Conservation (phyloP, 495 filamentous ascomycete genomes). For the Aspergillus taichungensis region DNA sequence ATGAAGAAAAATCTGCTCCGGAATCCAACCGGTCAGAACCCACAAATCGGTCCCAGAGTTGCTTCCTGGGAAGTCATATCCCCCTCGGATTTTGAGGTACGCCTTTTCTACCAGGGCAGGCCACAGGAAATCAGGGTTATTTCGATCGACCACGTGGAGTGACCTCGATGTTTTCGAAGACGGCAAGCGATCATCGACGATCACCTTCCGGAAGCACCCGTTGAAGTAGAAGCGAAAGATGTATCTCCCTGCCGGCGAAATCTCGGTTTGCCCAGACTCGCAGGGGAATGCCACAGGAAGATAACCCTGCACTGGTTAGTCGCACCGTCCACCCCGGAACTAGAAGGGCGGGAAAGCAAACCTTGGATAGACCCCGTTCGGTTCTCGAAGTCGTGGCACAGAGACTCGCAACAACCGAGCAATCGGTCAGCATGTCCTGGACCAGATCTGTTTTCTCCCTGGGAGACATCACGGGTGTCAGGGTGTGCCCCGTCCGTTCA, state of each 20-base stretch:
- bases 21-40: conserved; percentile 90
- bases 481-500: conserved; percentile 2
- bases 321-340: not conserved
- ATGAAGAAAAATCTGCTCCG: conserved; percentile 88
- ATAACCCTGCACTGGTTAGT: conserved; percentile 48
- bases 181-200: conserved; percentile 88
- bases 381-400: conserved; percentile 68
- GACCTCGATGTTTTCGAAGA: conserved; percentile 60
- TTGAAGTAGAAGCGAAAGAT: conserved; percentile 91
- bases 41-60: conserved; percentile 93
- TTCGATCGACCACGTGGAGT: conserved; percentile 82
- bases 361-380: conserved; percentile 51
- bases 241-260: conserved; percentile 80
- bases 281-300: conserved; percentile 65
- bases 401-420: conserved; percentile 92
- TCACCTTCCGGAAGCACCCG: conserved; percentile 76
- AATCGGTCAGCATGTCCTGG: conserved; percentile 90
- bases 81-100: conserved; percentile 92
- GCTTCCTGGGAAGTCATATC: conserved; percentile 97
- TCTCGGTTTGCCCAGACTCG: conserved; percentile 42
- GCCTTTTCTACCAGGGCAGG: conserved; percentile 96
- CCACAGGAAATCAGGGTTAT: conserved; percentile 69
- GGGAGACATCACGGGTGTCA: conserved; percentile 44
- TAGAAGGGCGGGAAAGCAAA: conserved; percentile 18
- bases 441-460: conserved; percentile 62